Conservation (phyloP, 2,329 filamentous ascomycete species). For the Xylaria multiplex region DNA sequence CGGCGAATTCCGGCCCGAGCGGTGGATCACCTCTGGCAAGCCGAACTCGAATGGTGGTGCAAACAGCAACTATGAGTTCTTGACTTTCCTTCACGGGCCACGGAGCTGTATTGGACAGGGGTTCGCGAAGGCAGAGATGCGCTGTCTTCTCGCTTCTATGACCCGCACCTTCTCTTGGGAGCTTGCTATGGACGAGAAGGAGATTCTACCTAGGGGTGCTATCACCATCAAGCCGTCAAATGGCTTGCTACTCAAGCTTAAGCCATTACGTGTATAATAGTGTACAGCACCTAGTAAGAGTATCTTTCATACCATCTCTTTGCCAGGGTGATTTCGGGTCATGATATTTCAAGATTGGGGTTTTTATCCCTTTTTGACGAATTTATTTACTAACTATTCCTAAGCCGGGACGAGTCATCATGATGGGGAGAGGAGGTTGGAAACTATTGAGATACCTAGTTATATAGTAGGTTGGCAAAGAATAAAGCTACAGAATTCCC, state of each 20-base stretch:
- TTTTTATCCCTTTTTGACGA: neutral
- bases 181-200: slow-evolving; percentile 66
- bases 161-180: slow-evolving; percentile 71
- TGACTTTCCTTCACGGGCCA: slow-evolving; percentile 77
- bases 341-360: too few relatives aligned
- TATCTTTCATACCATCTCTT: neutral
- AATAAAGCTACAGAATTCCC: too few relatives aligned
- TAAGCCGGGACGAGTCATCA: neutral
- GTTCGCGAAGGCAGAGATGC: slow-evolving; percentile 79
- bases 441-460: neutral
- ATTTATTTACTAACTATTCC: neutral
- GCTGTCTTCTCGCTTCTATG: slow-evolving; percentile 74
- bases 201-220: slow-evolving; percentile 68
- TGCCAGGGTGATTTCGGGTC: neutral
- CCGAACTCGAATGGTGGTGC: slow-evolving; percentile 70
- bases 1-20: slow-evolving; percentile 73
- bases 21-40: slow-evolving; percentile 67
- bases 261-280: slow-evolving; percentile 16
- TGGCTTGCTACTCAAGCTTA: slow-evolving; percentile 64
- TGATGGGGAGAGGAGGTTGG: neutral
- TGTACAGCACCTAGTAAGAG: neutral
- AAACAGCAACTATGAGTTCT: slow-evolving; percentile 71
- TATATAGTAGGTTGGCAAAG: neutral
- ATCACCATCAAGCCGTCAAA: slow-evolving; percentile 75
- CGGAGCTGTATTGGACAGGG: slow-evolving; percentile 75